Percentiles rank a stretch among this genome's conserved stretches.
phyloP scores from a whole-genome alignment of 164 flowering plant genomes.

The Piper betle region DNA sequence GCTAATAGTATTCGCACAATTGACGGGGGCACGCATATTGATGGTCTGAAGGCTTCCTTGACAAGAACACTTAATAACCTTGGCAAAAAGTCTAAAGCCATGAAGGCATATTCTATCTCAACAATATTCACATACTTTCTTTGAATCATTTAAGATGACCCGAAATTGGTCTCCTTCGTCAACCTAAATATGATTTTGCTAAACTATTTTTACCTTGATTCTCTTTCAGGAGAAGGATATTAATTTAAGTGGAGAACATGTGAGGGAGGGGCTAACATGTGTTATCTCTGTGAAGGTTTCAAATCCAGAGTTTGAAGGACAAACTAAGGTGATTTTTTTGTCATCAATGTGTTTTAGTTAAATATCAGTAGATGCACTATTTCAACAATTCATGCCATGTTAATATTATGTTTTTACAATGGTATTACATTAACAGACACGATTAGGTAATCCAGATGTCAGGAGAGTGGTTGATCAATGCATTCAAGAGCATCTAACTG shows the following conservation, averaged over 20 bases:
- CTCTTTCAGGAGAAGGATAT: conserved; percentile 73
- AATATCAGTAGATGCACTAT: no score
- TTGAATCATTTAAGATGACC: not conserved
- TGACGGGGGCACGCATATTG: conserved; percentile 99
- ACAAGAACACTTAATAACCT: conserved; percentile 84
- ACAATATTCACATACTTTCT: no score
- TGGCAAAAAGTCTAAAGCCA: conserved; percentile 72
- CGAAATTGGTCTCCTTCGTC: no score
- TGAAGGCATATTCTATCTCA: conserved; percentile 39
- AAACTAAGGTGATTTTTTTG: conserved; percentile 63
- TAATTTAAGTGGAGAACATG: conserved; percentile 91
- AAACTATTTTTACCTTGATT: no score
- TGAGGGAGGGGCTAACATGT: conserved; percentile 92
- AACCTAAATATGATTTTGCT: no score
- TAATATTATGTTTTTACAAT: no score
- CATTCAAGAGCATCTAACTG: conserved; percentile 81
- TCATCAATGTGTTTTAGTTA: not conserved
- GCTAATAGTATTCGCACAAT: conserved; percentile 95
- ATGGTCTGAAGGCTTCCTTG: conserved; percentile 79
- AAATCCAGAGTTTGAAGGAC: conserved; percentile 99
- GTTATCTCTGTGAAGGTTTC: conserved; percentile 90
- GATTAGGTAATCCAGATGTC: conserved; percentile 98
- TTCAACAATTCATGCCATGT: no score
- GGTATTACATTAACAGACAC: conserved; percentile 45
- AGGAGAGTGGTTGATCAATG: conserved; percentile 86